Percentiles rank a stretch among this genome's conserved stretches.
Conservation (phyloP, 306 rosid species). For the Mimosa pudica region DNA sequence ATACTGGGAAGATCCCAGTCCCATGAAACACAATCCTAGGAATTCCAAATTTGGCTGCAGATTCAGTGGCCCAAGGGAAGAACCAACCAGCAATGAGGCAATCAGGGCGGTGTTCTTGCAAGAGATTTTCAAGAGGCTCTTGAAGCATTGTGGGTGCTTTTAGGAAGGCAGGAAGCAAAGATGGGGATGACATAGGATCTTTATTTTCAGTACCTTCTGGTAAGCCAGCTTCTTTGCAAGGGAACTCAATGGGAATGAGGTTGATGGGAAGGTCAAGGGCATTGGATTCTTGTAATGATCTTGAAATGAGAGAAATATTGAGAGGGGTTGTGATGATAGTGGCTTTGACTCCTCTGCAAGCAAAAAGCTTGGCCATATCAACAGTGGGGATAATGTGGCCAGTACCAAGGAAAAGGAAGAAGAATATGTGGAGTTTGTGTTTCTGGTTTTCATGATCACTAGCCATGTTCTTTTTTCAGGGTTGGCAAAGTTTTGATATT, state of each 20-base stretch:
- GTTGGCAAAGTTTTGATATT: too few relatives aligned
- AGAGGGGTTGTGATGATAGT: conserved; percentile 57
- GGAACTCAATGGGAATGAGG: neutral
- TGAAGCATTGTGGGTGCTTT: conserved; percentile 31
- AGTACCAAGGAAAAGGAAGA: conserved; percentile 50
- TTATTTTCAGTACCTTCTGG: conserved; percentile 45
- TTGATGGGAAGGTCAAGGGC: neutral
- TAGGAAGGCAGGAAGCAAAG: neutral
- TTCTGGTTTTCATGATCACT: neutral
- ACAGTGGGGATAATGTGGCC: conserved; percentile 36
- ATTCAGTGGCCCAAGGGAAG: conserved; percentile 40
- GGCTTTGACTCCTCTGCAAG: conserved; percentile 33
- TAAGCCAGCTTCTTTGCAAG: conserved; percentile 21
- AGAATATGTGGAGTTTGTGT: conserved; percentile 34
- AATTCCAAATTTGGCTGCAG: conserved; percentile 39
- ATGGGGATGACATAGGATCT: neutral
- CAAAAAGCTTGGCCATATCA: conserved; percentile 52
- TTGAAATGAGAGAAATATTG: conserved; percentile 37
- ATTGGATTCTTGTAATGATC: conserved; percentile 21
- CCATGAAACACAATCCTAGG: conserved; percentile 56
- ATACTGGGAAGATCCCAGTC: conserved; percentile 38
- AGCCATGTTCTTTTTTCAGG: too few relatives aligned
- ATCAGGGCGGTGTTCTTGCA: conserved; percentile 33
- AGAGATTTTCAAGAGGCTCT: conserved; percentile 33
- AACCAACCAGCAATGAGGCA: conserved; percentile 43